phyloP scores from a whole-genome alignment of 192 early-diverging fungal species.

The Coemansia sp. region DNA sequence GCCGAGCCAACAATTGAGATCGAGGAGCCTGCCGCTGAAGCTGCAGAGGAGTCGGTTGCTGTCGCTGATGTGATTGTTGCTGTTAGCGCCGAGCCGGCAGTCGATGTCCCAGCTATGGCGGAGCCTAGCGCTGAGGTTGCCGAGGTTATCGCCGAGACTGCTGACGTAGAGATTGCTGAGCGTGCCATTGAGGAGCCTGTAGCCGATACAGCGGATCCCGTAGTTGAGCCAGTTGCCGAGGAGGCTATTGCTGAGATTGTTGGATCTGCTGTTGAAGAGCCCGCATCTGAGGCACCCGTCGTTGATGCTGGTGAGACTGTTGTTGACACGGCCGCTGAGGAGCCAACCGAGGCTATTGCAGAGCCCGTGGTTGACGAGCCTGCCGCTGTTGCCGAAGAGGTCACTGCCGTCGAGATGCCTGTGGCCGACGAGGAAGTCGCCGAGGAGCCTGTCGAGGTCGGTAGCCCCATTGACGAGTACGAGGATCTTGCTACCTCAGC shows the following conservation, averaged over 20 bases:
- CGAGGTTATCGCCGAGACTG: background rate
- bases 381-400: background rate
- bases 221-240: background rate
- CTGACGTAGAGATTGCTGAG: background rate
- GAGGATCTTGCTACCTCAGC: background rate
- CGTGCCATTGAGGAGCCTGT: background rate
- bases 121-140: background rate
- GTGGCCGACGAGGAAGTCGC: background rate
- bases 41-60: background rate
- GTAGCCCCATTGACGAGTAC: background rate
- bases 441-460: background rate
- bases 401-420: background rate
- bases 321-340: background rate
- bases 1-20: background rate
- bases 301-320: background rate
- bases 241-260: background rate
- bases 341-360: background rate
- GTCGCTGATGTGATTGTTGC: background rate
- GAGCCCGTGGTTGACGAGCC: background rate
- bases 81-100: background rate
- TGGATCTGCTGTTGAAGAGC: background rate
- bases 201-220: background rate
- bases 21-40: background rate
- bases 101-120: background rate
- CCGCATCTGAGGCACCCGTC: background rate